These are phyloP conservation scores for Ustilago sp. DNA, from an alignment of 1,284 basidiomycete genomes.

Conservation along the genomic window DNA sequence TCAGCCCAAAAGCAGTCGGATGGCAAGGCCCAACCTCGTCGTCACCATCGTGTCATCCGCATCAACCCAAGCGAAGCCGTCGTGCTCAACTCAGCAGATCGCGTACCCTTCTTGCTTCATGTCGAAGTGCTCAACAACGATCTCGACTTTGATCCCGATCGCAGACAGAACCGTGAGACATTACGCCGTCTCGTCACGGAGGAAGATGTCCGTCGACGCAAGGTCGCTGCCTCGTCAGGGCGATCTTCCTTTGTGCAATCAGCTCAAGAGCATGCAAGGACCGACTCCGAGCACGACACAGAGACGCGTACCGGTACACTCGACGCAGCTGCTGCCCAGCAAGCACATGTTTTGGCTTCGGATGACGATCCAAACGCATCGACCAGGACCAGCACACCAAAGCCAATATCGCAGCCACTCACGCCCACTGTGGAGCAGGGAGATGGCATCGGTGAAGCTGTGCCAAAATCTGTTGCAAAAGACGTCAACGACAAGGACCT, in stretches of 20 bases:
- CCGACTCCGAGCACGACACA: slow-evolving; percentile 9
- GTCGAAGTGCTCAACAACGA: slow-evolving; percentile 92
- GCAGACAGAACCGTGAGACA: slow-evolving; percentile 81
- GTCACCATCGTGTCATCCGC: slow-evolving; percentile 92
- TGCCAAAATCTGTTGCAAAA: background rate
- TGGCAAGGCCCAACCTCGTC: slow-evolving; percentile 55
- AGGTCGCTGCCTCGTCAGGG: slow-evolving; percentile 29
- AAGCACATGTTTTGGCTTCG: background rate
- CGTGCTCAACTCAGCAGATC: slow-evolving; percentile 96
- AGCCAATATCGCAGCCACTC: slow-evolving; percentile 26
- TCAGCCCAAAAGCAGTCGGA: background rate
- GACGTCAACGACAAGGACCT: background rate
- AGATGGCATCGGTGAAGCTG: slow-evolving; percentile 2
- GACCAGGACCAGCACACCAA: slow-evolving; percentile 22
- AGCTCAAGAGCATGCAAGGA: slow-evolving; percentile 14
- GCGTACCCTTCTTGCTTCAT: slow-evolving; percentile 91
- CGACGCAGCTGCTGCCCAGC: slow-evolving; percentile 5
- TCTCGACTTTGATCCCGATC: slow-evolving; percentile 91
- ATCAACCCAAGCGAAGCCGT: slow-evolving; percentile 98
- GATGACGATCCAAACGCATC: background rate
- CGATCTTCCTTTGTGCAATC: slow-evolving; percentile 32
- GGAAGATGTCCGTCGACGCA: slow-evolving; percentile 73
- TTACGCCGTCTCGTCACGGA: slow-evolving; percentile 84
- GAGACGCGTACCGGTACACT: slow-evolving; percentile 16
- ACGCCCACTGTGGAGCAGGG: slow-evolving; percentile 27